Evolutionary conservation across 1,139 yeast genomes (phyloP).

Genomic region (Lodderomyces margitis): DNA sequence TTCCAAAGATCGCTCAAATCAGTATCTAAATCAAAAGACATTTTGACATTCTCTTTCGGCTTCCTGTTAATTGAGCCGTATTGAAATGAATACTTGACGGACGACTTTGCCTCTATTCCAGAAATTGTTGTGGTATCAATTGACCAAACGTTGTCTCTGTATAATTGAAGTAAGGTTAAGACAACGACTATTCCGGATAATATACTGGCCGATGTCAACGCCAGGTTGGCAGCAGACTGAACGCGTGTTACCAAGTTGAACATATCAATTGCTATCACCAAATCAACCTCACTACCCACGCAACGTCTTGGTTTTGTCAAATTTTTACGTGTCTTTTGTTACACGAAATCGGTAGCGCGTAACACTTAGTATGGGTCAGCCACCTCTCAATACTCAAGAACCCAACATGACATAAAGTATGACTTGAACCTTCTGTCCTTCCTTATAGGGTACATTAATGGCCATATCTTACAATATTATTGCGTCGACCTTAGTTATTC

Average conservation of each 20-base stretch:
- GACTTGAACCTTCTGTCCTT: too few species aligned
- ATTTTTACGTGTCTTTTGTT: conserved; percentile 1
- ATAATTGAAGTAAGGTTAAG: conserved; percentile 51
- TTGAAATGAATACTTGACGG: conserved; percentile 61
- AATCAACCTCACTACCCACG: not conserved
- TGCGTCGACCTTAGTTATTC: too few species aligned
- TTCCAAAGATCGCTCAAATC: conserved; percentile 74
- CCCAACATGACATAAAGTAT: too few species aligned
- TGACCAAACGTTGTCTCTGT: conserved; percentile 41
- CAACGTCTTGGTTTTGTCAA: not conserved
- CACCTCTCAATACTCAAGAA: too few species aligned
- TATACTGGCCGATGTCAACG: conserved; percentile 51
- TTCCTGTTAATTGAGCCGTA: conserved; percentile 69
- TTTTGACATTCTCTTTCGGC: conserved; percentile 77
- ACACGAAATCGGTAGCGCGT: not conserved
- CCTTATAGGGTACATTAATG: too few species aligned
- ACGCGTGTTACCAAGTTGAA: conserved; percentile 41
- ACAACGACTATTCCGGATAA: conserved; percentile 46
- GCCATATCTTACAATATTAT: too few species aligned
- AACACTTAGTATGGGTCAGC: too few species aligned
- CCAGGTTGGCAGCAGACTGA: conserved; percentile 56
- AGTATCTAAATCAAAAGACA: conserved; percentile 68
- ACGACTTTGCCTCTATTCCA: conserved; percentile 40
- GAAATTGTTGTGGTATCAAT: conserved; percentile 40
- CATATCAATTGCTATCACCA: conserved; percentile 21